Evolutionary conservation across 2,329 filamentous ascomycete genomes (phyloP).

Genomic region (Ophiosphaerella herpotricha): DNA sequence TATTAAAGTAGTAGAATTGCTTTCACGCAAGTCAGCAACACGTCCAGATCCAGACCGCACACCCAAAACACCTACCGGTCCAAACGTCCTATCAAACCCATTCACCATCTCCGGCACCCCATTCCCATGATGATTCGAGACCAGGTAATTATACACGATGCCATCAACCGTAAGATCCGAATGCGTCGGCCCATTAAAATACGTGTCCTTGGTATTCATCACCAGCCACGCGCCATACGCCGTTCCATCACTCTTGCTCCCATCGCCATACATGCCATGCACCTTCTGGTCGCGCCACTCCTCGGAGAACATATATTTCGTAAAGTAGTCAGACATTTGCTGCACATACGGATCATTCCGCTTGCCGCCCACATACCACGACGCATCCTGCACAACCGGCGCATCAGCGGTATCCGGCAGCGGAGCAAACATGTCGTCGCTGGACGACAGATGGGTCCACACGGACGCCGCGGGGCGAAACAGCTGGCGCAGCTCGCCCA

Average conservation of each 20-base stretch:
- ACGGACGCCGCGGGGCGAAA: slow-evolving; percentile 64
- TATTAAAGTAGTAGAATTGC: slow-evolving; percentile 67
- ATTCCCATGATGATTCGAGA: slow-evolving; percentile 64
- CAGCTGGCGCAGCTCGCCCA: slow-evolving; percentile 65
- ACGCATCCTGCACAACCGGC: slow-evolving; percentile 65
- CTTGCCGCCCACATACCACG: slow-evolving; percentile 63
- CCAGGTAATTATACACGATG: slow-evolving; percentile 66
- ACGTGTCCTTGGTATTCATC: slow-evolving; percentile 67
- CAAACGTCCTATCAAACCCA: slow-evolving; percentile 69
- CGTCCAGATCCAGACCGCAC: not conserved
- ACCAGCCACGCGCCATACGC: slow-evolving; percentile 67
- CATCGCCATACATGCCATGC: slow-evolving; percentile 61
- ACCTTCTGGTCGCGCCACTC: slow-evolving; percentile 63
- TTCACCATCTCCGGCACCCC: slow-evolving; percentile 67
- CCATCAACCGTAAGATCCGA: slow-evolving; percentile 68
- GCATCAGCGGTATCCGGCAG: slow-evolving; percentile 52
- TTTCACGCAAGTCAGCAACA: slow-evolving; percentile 39
- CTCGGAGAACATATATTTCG: slow-evolving; percentile 67
- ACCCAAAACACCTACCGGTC: slow-evolving; percentile 47
- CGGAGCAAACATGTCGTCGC: slow-evolving; percentile 60
- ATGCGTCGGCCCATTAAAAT: slow-evolving; percentile 65
- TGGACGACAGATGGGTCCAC: slow-evolving; percentile 66
- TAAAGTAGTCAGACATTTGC: slow-evolving; percentile 65
- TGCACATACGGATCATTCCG: slow-evolving; percentile 61
- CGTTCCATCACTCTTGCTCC: slow-evolving; percentile 56